These are phyloP conservation scores for Phytophthora uliginosa DNA, from an alignment of 352 stramenopile genomes.

Conservation along the genomic window DNA sequence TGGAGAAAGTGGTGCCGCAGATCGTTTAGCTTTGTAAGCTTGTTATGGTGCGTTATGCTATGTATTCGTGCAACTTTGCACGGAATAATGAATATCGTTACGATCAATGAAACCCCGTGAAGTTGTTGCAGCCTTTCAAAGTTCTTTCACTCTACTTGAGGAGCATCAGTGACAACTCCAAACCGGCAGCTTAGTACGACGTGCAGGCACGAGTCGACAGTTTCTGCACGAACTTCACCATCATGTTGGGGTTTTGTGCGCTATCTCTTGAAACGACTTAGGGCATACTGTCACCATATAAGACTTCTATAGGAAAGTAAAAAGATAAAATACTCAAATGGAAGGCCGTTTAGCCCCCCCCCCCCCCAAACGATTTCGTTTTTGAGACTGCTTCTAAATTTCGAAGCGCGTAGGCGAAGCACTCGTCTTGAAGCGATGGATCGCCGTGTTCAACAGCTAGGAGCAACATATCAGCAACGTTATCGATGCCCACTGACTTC, in stretches of 20 bases:
- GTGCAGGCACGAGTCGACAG: slow-evolving; percentile 34
- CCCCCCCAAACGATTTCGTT: slow-evolving; percentile 93
- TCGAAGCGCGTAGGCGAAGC: slow-evolving; percentile 95
- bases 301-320: too few species aligned
- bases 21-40: background rate
- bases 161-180: background rate
- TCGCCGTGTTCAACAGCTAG: slow-evolving; percentile 93
- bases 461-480: slow-evolving; percentile 95
- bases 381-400: slow-evolving; percentile 98
- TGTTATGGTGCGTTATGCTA: background rate
- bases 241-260: slow-evolving; percentile 95
- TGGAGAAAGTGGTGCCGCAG: background rate
- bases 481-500: slow-evolving; percentile 94
- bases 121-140: background rate
- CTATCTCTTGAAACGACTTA: slow-evolving; percentile 97
- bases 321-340: too few species aligned
- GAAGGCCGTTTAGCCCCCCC: too few species aligned
- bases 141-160: background rate
- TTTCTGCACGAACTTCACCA: slow-evolving; percentile 95
- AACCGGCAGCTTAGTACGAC: background rate
- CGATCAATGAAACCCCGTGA: background rate
- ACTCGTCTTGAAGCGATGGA: slow-evolving; percentile 90
- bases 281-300: too few species aligned
- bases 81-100: too few species aligned
- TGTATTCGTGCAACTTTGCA: background rate